Evolutionary conservation across 139 green algal species (phyloP), one percentile per base, ranked within the genome.

Genomic region (Coelastrella sp.): DNA sequence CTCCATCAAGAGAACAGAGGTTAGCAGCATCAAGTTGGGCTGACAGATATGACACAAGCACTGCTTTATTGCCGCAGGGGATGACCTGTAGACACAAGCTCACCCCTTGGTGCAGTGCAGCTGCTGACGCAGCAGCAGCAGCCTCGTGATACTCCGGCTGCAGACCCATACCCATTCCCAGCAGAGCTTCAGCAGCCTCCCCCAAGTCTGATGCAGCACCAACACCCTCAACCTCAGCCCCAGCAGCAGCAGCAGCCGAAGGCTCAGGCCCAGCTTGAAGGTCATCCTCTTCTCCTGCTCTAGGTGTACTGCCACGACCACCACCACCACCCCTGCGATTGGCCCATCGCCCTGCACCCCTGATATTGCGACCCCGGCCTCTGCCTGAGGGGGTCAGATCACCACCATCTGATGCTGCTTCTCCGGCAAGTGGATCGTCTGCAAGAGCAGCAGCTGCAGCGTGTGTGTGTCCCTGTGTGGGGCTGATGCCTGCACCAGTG

Each of bases 141-240:
- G 45, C 27, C 48, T 34, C 48, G 48, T 81, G 48, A 35, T 69
- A 71, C 32, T 83, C 51, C 9, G 67, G 57, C 7, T 84, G 23
- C 23, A 84, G 23, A 34, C 48, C 79, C 43, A 85, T 73, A 1
- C 77, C 77, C 59, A 84, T 88, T 25, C 74, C 83, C 9, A 88
- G 48, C 74, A 88, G 59, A 2, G 67, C 83, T 63, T 88, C 83
- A 30, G 83, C 83, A 23, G 78, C 75, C 13, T 88, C 83, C 27
- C 66, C 35, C 34, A 82, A 3, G 30, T 48, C 66, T 38, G 69
- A 38, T 40, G 25, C 32, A 25, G 41, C 66, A 19, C 9, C 41
- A 34, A 25, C 75, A 51, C 60, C 78, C 45, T 8, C 62, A 34
- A 19, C 38, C 37, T 37, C 41, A 66, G 6, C 41, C 4, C n/a